Conservation (phyloP, 331 rosid genomes). For the Quercus lobata region DNA sequence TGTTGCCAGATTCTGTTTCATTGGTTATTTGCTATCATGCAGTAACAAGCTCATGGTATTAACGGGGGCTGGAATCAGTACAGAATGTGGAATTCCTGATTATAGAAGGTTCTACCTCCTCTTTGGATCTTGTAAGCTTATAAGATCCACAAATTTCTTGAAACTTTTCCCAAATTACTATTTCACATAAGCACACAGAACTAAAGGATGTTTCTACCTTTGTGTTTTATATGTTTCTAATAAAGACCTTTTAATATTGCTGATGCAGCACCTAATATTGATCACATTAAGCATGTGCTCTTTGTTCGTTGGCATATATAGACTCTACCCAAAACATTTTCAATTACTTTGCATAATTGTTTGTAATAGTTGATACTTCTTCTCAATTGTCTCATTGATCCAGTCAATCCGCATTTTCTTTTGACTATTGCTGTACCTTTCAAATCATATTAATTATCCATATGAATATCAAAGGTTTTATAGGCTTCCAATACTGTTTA, state of each 20-base stretch:
- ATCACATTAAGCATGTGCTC: not conserved
- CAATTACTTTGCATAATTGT: not conserved
- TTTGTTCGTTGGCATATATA: not conserved
- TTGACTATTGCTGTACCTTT: not conserved
- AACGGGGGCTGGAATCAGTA: slow-evolving; percentile 97
- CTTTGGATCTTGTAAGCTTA: not conserved
- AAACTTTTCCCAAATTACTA: not conserved
- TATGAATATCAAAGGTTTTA: not conserved
- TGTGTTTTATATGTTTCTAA: not conserved
- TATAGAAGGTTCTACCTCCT: slow-evolving; percentile 67
- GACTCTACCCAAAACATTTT: not conserved
- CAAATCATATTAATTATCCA: not conserved
- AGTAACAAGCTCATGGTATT: slow-evolving; percentile 69
- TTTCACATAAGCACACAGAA: not conserved
- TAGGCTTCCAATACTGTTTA: not conserved
- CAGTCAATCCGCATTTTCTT: not conserved
- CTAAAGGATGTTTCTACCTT: not conserved
- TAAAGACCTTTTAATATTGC: not conserved
- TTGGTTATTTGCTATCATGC: slow-evolving; percentile 19
- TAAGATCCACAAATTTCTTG: not conserved
- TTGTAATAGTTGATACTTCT: not conserved
- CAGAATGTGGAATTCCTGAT: slow-evolving; percentile 97
- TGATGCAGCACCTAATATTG: not conserved
- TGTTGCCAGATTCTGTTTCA: slow-evolving; percentile 23
- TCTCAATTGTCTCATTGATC: not conserved